Evolutionary conservation across 225 moss, liverwort and hornwort species (phyloP).

Genomic region (Anthoceros angustus): DNA sequence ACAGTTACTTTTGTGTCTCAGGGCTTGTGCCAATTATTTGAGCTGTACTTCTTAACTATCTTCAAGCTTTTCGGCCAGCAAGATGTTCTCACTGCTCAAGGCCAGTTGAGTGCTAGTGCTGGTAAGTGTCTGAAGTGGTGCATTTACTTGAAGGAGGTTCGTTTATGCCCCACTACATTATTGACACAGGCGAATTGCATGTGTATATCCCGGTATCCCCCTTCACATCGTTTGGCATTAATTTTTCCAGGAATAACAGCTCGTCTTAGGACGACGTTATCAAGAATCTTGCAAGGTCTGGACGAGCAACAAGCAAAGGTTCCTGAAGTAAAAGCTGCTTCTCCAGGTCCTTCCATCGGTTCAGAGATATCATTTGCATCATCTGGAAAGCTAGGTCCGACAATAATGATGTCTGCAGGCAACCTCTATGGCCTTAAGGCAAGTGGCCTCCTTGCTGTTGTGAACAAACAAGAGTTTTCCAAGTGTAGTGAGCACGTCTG

Average conservation of each 20-base stretch:
- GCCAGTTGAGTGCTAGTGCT: slow-evolving; percentile 40
- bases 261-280: slow-evolving; percentile 58
- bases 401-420: background rate
- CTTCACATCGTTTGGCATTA: no score
- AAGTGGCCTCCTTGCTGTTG: background rate
- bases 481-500: background rate
- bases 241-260: slow-evolving; percentile 32
- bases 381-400: background rate
- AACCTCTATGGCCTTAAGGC: background rate
- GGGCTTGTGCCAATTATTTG: slow-evolving; percentile 95
- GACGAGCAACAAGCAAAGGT: slow-evolving; percentile 84
- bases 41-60: slow-evolving; percentile 90
- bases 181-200: background rate
- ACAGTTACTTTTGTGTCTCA: slow-evolving; percentile 15
- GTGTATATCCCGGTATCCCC: no score
- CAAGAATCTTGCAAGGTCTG: slow-evolving; percentile 85
- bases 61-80: slow-evolving; percentile 93
- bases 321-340: background rate
- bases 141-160: background rate
- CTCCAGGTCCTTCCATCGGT: background rate
- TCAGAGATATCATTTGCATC: background rate
- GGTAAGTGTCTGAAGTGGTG: slow-evolving; percentile 8
- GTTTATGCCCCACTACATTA: background rate
- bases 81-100: slow-evolving; percentile 51
- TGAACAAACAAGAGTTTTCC: background rate